These are phyloP conservation scores for Oxyria digyna DNA, from an alignment of 148 eudicot species.

Conservation along the genomic window DNA sequence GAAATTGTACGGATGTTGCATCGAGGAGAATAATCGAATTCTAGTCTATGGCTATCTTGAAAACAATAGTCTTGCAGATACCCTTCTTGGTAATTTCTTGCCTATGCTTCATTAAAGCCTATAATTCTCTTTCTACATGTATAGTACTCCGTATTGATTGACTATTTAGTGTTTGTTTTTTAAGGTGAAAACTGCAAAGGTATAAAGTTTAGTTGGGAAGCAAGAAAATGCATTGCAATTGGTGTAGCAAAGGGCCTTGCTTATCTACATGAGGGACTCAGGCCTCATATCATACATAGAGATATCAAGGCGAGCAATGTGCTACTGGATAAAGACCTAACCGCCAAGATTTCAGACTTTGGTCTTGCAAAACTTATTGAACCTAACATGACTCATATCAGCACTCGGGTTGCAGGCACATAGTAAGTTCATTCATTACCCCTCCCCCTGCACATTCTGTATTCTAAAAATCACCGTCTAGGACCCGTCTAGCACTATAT, in stretches of 20 bases:
- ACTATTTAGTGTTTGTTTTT: not conserved
- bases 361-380: constrained; percentile 88
- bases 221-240: constrained; percentile 41
- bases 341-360: constrained; percentile 73
- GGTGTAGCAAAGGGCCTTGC: constrained; percentile 70
- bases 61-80: constrained; percentile 69
- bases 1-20: constrained; percentile 68
- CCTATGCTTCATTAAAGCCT: not conserved
- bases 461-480: too few species aligned
- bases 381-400: constrained; percentile 48
- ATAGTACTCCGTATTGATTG: not conserved
- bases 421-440: constrained; percentile 35
- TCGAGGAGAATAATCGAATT: constrained; percentile 50
- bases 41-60: constrained; percentile 72
- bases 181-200: constrained; percentile 10
- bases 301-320: constrained; percentile 87
- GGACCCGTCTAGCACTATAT: too few species aligned
- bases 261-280: constrained; percentile 65
- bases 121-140: not conserved
- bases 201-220: constrained; percentile 47
- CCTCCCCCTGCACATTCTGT: too few species aligned
- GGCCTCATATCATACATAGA: constrained; percentile 69
- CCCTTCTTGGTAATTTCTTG: constrained; percentile 47
- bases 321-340: constrained; percentile 64
- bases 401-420: constrained; percentile 82